Evolutionary conservation across 2,329 filamentous ascomycete species (phyloP).

Genomic region (Apiospora hydei): DNA sequence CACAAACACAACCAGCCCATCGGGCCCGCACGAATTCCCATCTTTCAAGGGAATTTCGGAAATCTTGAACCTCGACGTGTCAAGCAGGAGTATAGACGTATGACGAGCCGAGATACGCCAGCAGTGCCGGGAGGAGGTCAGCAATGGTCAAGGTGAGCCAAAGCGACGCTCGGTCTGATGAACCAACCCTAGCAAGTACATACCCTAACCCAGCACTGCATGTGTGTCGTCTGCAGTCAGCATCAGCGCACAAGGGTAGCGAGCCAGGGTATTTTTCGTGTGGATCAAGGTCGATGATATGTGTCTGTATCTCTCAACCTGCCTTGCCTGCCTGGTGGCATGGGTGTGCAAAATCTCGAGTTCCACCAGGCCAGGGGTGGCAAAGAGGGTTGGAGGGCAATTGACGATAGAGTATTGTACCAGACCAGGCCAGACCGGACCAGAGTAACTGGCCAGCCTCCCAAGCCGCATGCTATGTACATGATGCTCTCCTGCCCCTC

Average conservation of each 20-base stretch:
- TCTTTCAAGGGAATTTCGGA: background rate
- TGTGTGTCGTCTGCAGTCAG: constrained; percentile 19
- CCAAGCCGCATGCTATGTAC: background rate
- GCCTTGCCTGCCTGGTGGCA: background rate
- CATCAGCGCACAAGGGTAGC: constrained; percentile 16
- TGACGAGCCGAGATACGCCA: background rate
- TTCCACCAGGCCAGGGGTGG: constrained; percentile 2
- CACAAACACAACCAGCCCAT: constrained; percentile 7
- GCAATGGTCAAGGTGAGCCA: constrained; percentile 11
- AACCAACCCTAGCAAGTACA: background rate
- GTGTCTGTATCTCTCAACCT: constrained; percentile 1
- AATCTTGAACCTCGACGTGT: background rate
- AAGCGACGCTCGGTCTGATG: constrained; percentile 11
- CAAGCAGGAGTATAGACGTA: background rate
- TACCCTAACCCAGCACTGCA: constrained; percentile 21
- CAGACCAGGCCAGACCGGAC: background rate
- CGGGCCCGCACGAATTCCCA: background rate
- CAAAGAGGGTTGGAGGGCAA: background rate
- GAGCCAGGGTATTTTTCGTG: background rate
- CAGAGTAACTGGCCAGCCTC: background rate
- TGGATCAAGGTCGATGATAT: constrained; percentile 4
- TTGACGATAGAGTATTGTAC: background rate
- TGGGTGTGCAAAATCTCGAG: background rate
- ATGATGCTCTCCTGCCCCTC: background rate
- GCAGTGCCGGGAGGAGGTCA: constrained; percentile 1